Percentiles rank a stretch among this genome's conserved stretches.
Evolutionary conservation across 305 asterid genomes (phyloP).

Genomic region (Solanum hybrid): DNA sequence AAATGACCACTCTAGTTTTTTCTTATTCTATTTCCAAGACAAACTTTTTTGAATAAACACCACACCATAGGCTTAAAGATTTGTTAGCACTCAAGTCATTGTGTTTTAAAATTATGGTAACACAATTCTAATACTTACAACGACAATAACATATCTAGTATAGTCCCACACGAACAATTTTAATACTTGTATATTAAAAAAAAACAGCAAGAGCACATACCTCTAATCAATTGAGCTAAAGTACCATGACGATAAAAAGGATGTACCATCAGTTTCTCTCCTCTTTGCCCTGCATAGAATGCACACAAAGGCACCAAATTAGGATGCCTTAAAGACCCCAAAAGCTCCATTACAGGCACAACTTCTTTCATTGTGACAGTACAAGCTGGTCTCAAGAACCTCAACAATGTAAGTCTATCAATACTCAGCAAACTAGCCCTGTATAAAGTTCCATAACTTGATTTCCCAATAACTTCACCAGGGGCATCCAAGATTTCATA

Average conservation of each 20-base stretch:
- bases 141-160: neutral
- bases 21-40: neutral
- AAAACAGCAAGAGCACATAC: conserved; percentile 21
- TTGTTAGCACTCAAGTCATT: neutral
- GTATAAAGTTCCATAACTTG: conserved; percentile 80
- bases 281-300: conserved; percentile 79
- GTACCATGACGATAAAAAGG: conserved; percentile 72
- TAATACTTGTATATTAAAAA: neutral
- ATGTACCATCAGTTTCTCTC: conserved; percentile 85
- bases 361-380: conserved; percentile 57
- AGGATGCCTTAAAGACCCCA: conserved; percentile 74
- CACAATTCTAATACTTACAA: neutral
- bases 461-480: conserved; percentile 91
- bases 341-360: conserved; percentile 45
- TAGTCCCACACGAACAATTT: neutral
- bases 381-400: conserved; percentile 89
- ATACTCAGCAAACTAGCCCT: conserved; percentile 55
- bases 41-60: neutral
- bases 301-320: conserved; percentile 79
- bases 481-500: conserved; percentile 85
- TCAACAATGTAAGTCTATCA: conserved; percentile 45
- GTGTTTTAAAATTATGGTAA: neutral
- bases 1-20: neutral
- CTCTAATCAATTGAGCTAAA: conserved; percentile 65
- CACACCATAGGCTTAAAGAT: neutral